Base-by-base conservation (phyloP, 2,329 filamentous ascomycete genomes). In the Aspergillus brasiliensis region DNA sequence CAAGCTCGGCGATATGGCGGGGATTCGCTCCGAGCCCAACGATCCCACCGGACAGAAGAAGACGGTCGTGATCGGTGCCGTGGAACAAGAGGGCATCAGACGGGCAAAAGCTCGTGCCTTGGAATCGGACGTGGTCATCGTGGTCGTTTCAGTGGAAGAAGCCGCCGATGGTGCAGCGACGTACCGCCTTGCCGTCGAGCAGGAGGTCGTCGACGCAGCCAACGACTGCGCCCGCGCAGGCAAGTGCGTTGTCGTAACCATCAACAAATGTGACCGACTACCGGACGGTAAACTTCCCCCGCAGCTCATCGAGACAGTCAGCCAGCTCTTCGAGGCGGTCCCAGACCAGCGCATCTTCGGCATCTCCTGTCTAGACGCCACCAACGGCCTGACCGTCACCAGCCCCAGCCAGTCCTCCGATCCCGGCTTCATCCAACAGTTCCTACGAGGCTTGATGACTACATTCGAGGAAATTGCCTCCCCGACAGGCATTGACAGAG, bases 1-100 rank as follows among this genome's bases (percentile, higher is more conserved):
- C 75, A 91, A 91, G n/a, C 88, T 99, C 71, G 93, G 94, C 15
- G 95, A 99, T 77, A 98, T 95, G 69, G 95, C 95, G 19, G 95
- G 95, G 1, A 86, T 99, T 66, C 84, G 92, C 52, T 85, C 83
- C 2, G 72, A 71, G 42, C 31, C 47, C 27, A 58, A 57, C 13
- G 58, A 55, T 25, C 59, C 38, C 8, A 60, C 64, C 21, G 67
- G 66, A n/a, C 34, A 47, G 7, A 57, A 57, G 15, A 62, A 59
- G 6, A 34, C 31, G 11, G 55, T 65, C 37, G 58, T 68, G 4
- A 86, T 97, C 61, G 91, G 92, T 0, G 81, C 84, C 8, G 83
- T 99, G 25, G 95, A 99, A 72, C 81, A 88, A 72, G 95, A 99
- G 75, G 95, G 95, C 1, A 98, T 99, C 71, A 86, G 90, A 53